Evolutionary conservation across 805 yeast species (phyloP).

Genomic region (Lipomyces orientalis): DNA sequence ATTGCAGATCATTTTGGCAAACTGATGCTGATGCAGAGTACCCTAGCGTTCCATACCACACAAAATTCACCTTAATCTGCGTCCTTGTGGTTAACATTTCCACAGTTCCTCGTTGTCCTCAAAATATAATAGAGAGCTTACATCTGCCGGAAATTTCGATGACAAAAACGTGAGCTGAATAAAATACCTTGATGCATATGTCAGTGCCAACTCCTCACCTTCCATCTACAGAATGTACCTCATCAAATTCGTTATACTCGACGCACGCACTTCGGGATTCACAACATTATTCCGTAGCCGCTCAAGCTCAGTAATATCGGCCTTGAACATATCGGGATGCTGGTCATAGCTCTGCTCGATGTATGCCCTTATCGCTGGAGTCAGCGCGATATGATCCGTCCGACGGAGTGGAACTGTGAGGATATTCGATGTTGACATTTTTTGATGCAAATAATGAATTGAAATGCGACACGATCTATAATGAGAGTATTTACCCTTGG

Average conservation of each 20-base stretch:
- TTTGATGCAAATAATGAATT: neutral
- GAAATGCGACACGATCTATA: neutral
- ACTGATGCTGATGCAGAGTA: constrained; percentile 56
- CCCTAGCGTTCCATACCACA: constrained; percentile 77
- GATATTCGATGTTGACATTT: constrained; percentile 44
- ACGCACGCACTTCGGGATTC: constrained; percentile 47
- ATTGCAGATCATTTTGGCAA: constrained; percentile 54
- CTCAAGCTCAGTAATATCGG: constrained; percentile 50
- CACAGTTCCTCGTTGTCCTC: constrained; percentile 1
- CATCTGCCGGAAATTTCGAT: constrained; percentile 67
- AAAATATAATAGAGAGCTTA: constrained; percentile 35
- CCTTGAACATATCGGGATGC: constrained; percentile 43
- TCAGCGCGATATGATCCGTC: constrained; percentile 48
- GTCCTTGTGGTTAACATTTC: neutral
- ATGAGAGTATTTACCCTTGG: neutral
- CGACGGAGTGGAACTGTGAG: constrained; percentile 50
- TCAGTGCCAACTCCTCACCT: constrained; percentile 7
- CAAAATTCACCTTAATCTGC: constrained; percentile 53
- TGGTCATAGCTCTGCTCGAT: constrained; percentile 53
- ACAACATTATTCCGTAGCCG: constrained; percentile 53
- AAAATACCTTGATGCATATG: constrained; percentile 54
- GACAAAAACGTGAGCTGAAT: constrained; percentile 52
- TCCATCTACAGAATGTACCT: constrained; percentile 10
- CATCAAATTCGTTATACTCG: constrained; percentile 42
- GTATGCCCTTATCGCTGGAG: constrained; percentile 44